Percentiles rank a stretch among this genome's conserved stretches.
phyloP scores from a whole-genome alignment of 495 filamentous ascomycete genomes.

The Xylaria curta region DNA sequence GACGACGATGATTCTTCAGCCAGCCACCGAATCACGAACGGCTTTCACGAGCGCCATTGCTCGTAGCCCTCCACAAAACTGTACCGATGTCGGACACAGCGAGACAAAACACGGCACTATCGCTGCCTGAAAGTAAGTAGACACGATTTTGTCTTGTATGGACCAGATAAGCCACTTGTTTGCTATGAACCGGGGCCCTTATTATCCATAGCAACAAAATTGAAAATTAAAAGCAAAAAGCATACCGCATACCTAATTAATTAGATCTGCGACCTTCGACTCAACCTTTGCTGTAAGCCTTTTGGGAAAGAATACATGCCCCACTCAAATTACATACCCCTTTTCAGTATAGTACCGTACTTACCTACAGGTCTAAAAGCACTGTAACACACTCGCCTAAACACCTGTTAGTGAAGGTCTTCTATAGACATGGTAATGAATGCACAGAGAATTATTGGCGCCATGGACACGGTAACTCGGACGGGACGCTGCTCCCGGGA shows the following conservation, averaged over 20 bases:
- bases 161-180: background rate
- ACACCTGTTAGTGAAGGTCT: background rate
- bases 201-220: background rate
- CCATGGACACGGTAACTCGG: slow-evolving; percentile 21
- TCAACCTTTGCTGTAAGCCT: background rate
- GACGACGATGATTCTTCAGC: slow-evolving; percentile 1
- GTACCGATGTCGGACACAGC: slow-evolving; percentile 16
- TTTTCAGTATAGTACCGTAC: background rate
- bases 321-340: background rate
- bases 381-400: background rate
- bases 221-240: background rate
- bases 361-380: background rate
- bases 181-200: background rate
- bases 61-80: background rate
- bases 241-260: background rate
- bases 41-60: background rate
- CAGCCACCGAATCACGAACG: background rate
- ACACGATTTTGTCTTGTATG: background rate
- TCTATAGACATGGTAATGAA: slow-evolving; percentile 8
- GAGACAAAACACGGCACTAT: background rate
- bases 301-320: background rate
- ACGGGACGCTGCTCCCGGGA: slow-evolving; percentile 16
- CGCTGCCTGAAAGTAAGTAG: background rate
- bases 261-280: background rate
- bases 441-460: slow-evolving; percentile 15